A percentile compares a stretch with the other conserved stretches of the same genome.
phyloP scores from a whole-genome alignment of 1,139 yeast genomes.

The Petasospora fabianii region DNA sequence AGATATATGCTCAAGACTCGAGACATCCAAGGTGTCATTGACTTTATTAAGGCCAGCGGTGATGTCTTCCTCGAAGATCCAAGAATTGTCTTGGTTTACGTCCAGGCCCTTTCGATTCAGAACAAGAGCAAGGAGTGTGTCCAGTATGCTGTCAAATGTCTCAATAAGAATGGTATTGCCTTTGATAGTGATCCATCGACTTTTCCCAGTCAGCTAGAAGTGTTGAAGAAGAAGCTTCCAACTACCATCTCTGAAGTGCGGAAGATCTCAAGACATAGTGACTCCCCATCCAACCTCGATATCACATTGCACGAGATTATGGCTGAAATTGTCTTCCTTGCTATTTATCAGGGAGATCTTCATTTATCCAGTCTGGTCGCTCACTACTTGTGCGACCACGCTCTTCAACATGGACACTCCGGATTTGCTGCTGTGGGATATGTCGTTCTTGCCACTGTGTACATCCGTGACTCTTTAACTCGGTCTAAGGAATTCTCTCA shows the following conservation, averaged over 20 bases:
- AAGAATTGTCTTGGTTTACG: constrained; percentile 30
- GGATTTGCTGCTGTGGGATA: constrained; percentile 32
- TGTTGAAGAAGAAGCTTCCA: constrained; percentile 36
- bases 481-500: constrained; percentile 39
- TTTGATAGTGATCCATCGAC: constrained; percentile 29
- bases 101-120: constrained; percentile 39
- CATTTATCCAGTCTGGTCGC: constrained; percentile 27
- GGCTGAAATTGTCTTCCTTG: constrained; percentile 38
- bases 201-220: constrained; percentile 28
- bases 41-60: constrained; percentile 15
- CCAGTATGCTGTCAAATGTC: constrained; percentile 35
- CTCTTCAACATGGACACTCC: constrained; percentile 33
- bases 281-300: constrained; percentile 32
- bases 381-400: constrained; percentile 29
- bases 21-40: constrained; percentile 11
- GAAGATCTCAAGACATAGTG: constrained; percentile 30
- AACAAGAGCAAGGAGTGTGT: constrained; percentile 37
- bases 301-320: constrained; percentile 42
- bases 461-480: constrained; percentile 30
- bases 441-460: constrained; percentile 31
- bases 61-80: constrained; percentile 16
- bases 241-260: constrained; percentile 43
- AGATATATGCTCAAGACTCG: constrained; percentile 15
- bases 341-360: constrained; percentile 24
- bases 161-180: constrained; percentile 32